Conservation (phyloP, 257 asterid species). For the Solanum lignicaule region DNA sequence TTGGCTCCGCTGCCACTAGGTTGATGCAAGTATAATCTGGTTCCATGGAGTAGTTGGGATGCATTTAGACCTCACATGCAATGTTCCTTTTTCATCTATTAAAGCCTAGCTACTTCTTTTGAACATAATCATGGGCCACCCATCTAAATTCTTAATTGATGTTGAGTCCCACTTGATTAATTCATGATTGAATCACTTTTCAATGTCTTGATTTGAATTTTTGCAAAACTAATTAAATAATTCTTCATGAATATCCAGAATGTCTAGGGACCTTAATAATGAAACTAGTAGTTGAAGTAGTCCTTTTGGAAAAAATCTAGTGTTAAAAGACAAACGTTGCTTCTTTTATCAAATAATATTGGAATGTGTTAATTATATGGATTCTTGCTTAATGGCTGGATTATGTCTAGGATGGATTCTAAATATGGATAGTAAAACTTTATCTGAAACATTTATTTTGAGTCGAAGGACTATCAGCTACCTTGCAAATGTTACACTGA, state of each 20-base stretch:
- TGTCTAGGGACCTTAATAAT: not conserved
- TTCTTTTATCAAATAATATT: not conserved
- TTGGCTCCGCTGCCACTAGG: no score
- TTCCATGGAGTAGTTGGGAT: not conserved
- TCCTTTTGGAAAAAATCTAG: not conserved
- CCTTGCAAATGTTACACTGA: not conserved
- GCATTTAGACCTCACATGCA: constrained; percentile 4
- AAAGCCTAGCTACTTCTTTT: not conserved
- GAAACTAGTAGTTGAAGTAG: not conserved
- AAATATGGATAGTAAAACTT: not conserved
- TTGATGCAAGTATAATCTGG: constrained; percentile 7
- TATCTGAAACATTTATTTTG: not conserved
- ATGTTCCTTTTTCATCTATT: not conserved
- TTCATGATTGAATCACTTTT: not conserved
- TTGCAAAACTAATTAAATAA: not conserved
- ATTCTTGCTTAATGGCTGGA: not conserved
- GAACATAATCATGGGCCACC: not conserved
- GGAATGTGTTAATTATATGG: not conserved
- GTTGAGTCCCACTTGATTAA: not conserved
- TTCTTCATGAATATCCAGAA: not conserved
- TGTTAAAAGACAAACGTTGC: not conserved
- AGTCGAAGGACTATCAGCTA: fast-evolving
- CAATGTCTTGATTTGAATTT: not conserved
- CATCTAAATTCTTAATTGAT: not conserved
- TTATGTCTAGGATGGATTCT: not conserved